A percentile compares a stretch with the other conserved stretches of the same genome.
These are phyloP conservation scores for Tetracentron sinense DNA, from an alignment of 164 flowering plant species.

Conservation along the genomic window DNA sequence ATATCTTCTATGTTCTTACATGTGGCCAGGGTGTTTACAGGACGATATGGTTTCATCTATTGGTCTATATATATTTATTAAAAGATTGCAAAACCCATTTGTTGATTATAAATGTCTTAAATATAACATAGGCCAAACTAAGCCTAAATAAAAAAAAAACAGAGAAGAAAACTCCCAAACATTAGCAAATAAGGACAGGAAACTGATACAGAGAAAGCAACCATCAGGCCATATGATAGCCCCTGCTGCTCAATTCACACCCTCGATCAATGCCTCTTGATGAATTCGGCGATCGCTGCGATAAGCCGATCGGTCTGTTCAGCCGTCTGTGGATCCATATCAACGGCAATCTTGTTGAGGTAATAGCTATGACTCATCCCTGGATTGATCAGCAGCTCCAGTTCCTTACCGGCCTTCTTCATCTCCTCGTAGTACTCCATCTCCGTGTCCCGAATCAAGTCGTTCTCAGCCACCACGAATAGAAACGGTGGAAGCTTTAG, in stretches of 20 bases:
- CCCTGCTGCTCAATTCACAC: background rate
- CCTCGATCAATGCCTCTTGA: constrained; percentile 29
- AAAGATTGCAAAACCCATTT: too few relatives aligned
- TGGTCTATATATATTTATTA: too few relatives aligned
- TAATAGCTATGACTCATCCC: constrained; percentile 52
- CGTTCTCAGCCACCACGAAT: constrained; percentile 49
- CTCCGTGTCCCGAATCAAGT: constrained; percentile 43
- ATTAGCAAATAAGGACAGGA: too few relatives aligned
- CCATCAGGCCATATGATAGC: too few relatives aligned
- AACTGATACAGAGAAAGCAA: too few relatives aligned
- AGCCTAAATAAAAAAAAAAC: too few relatives aligned
- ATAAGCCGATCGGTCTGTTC: constrained; percentile 29
- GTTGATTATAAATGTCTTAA: too few relatives aligned
- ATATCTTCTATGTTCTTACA: too few relatives aligned
- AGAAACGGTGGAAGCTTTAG: constrained; percentile 44
- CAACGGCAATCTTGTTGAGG: constrained; percentile 59
- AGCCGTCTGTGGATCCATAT: constrained; percentile 39
- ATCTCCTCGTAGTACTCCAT: constrained; percentile 61
- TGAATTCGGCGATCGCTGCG: constrained; percentile 31
- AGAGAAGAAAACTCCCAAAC: too few relatives aligned
- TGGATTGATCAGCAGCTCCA: constrained; percentile 36
- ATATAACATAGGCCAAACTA: too few relatives aligned
- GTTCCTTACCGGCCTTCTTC: constrained; percentile 42
- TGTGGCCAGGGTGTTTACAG: too few relatives aligned
- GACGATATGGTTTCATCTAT: too few relatives aligned